Conservation (phyloP, 352 stramenopile genomes). For the Phytophthora pistaciae region DNA sequence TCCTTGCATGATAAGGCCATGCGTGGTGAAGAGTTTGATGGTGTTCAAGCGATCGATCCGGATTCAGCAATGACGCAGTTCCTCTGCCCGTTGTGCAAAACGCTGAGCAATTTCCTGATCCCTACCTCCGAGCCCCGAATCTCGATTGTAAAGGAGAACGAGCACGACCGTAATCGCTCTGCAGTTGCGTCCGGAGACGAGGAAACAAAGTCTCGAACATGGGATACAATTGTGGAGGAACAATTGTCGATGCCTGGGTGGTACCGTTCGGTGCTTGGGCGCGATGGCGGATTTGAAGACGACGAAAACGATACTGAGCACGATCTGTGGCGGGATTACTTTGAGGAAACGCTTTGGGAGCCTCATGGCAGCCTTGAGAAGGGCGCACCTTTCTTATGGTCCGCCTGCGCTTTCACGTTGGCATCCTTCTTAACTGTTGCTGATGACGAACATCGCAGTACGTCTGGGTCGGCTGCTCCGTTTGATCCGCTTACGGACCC, state of each 20-base stretch:
- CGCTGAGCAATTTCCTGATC: slow-evolving; percentile 92
- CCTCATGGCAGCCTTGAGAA: slow-evolving; percentile 89
- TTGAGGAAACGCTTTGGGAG: slow-evolving; percentile 89
- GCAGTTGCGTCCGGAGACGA: slow-evolving; percentile 10
- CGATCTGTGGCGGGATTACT: slow-evolving; percentile 88
- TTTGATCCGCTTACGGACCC: slow-evolving; percentile 70
- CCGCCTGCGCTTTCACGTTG: slow-evolving; percentile 82
- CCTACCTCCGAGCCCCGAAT: slow-evolving; percentile 69
- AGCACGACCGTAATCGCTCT: slow-evolving; percentile 28
- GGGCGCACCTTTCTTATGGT: slow-evolving; percentile 87
- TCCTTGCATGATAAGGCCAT: slow-evolving; percentile 90
- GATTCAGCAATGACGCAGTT: slow-evolving; percentile 93
- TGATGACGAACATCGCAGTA: slow-evolving; percentile 60
- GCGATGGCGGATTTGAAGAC: slow-evolving; percentile 61
- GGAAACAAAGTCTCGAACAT: slow-evolving; percentile 36
- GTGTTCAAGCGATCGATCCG: slow-evolving; percentile 88
- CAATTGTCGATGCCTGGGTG: slow-evolving; percentile 73
- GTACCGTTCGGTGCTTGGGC: slow-evolving; percentile 77
- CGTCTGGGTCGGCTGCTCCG: slow-evolving; percentile 12
- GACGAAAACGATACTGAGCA: slow-evolving; percentile 66
- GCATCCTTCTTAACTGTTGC: slow-evolving; percentile 79
- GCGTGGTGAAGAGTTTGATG: slow-evolving; percentile 89
- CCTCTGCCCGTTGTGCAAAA: slow-evolving; percentile 94
- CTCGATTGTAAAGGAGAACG: slow-evolving; percentile 30
- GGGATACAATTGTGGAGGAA: slow-evolving; percentile 69